Conservation (phyloP, 1,284 basidiomycete genomes). For the Sanguinoderma infundibulare region DNA sequence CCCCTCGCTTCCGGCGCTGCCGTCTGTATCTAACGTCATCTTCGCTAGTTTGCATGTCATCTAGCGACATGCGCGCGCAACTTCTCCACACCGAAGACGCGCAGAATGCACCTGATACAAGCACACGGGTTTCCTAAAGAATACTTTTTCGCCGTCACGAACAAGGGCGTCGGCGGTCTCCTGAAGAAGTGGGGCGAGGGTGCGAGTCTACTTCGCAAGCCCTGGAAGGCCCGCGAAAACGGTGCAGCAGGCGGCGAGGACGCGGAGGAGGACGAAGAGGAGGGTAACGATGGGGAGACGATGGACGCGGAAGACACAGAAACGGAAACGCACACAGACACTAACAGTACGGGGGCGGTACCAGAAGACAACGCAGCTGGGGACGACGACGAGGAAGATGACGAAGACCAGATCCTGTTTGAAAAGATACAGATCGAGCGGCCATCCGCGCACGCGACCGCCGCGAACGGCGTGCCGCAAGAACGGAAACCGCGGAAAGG, state of each 20-base stretch:
- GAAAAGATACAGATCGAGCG: conserved; percentile 19
- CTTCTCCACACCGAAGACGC: conserved; percentile 79
- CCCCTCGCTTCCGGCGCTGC: conserved; percentile 1
- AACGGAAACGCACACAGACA: background rate
- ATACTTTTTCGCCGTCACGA: conserved; percentile 88
- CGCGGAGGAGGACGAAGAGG: conserved; percentile 33
- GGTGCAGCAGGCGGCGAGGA: conserved; percentile 30
- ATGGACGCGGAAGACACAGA: conserved; percentile 1
- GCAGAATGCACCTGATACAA: conserved; percentile 82
- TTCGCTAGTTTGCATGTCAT: conserved; percentile 80
- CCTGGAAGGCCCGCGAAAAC: conserved; percentile 60
- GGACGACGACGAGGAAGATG: conserved; percentile 7
- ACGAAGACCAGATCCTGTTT: conserved; percentile 16
- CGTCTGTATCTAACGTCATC: background rate
- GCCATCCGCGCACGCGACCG: background rate
- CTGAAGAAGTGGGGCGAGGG: conserved; percentile 80
- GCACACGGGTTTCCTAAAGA: conserved; percentile 84
- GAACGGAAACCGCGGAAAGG: background rate
- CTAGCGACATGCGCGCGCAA: conserved; percentile 62
- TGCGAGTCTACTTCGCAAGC: conserved; percentile 71
- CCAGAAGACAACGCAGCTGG: background rate
- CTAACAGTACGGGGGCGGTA: background rate
- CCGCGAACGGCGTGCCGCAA: background rate
- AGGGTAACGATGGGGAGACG: conserved; percentile 33
- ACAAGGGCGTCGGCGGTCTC: conserved; percentile 83